These are phyloP conservation scores for Blastobotrys parvus DNA, from an alignment of 805 yeast genomes.

Conservation along the genomic window DNA sequence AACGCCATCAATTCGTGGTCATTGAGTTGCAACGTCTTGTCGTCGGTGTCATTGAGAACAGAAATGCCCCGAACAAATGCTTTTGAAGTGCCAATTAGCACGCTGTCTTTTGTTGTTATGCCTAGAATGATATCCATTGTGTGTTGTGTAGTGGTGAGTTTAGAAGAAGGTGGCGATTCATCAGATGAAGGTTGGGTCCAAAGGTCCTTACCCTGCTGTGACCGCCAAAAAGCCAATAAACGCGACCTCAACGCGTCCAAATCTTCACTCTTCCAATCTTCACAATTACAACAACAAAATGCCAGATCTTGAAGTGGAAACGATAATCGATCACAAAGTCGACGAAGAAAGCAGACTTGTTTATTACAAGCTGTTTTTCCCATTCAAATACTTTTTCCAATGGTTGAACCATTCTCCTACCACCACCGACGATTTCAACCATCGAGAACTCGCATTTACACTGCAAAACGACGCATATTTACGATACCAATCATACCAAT, in stretches of 20 bases:
- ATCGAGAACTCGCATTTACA: slow-evolving; percentile 92
- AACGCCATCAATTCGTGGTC: slow-evolving; percentile 75
- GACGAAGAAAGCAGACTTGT: slow-evolving; percentile 10
- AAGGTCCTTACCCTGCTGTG: background rate
- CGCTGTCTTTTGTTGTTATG: slow-evolving; percentile 69
- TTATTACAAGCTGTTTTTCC: slow-evolving; percentile 42
- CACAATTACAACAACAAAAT: background rate
- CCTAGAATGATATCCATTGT: slow-evolving; percentile 88
- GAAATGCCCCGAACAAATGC: slow-evolving; percentile 90
- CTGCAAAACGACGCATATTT: slow-evolving; percentile 50
- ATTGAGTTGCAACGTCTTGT: slow-evolving; percentile 68
- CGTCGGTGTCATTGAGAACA: slow-evolving; percentile 67
- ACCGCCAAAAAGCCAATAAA: too few species aligned
- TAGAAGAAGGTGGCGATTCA: background rate
- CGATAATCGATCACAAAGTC: slow-evolving; percentile 7
- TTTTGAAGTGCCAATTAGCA: slow-evolving; percentile 86
- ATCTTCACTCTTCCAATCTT: background rate
- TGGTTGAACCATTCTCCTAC: slow-evolving; percentile 86
- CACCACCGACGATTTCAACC: slow-evolving; percentile 66
- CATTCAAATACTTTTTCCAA: slow-evolving; percentile 69
- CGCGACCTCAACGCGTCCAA: slow-evolving; percentile 1
- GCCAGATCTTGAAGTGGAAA: background rate
- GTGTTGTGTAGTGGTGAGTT: slow-evolving; percentile 3
- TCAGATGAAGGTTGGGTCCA: background rate
- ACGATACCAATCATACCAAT: slow-evolving; percentile 71